Evolutionary conservation across 345 rosid species (phyloP).

Genomic region (Syzygium oleosum): DNA sequence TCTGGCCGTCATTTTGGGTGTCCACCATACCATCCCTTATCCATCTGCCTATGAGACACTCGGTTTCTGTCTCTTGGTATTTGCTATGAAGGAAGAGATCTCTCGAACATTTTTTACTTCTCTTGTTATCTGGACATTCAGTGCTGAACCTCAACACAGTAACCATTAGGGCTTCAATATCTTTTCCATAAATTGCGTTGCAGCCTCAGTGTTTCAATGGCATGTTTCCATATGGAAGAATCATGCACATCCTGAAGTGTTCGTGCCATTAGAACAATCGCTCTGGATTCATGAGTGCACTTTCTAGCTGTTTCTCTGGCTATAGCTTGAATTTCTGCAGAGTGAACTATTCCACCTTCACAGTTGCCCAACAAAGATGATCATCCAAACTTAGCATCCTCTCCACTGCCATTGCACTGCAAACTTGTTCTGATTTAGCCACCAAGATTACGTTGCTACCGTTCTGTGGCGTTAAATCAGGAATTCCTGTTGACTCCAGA

Average conservation of each 20-base stretch:
- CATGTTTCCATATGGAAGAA: not conserved
- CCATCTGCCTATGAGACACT: not conserved
- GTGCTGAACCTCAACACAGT: not conserved
- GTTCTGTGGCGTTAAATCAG: not conserved
- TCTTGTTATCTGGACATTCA: not conserved
- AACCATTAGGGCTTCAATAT: not conserved
- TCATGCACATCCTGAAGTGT: not conserved
- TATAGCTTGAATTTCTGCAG: not conserved
- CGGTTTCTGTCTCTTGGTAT: not conserved
- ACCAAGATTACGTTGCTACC: not conserved
- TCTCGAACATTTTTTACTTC: not conserved
- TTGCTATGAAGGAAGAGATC: not conserved
- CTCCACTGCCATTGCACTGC: not conserved
- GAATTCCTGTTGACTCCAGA: fast-evolving
- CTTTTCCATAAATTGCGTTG: not conserved
- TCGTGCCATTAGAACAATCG: not conserved
- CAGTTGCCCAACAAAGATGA: not conserved
- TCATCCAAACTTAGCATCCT: not conserved
- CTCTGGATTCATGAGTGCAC: not conserved
- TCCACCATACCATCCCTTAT: not conserved
- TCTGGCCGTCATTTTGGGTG: not conserved
- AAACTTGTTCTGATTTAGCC: not conserved
- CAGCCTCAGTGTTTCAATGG: not conserved
- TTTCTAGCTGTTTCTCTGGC: constrained; percentile 1
- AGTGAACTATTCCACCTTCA: not conserved